Conservation (phyloP, 2,329 filamentous ascomycete genomes). For the Biscogniauxia marginata region DNA sequence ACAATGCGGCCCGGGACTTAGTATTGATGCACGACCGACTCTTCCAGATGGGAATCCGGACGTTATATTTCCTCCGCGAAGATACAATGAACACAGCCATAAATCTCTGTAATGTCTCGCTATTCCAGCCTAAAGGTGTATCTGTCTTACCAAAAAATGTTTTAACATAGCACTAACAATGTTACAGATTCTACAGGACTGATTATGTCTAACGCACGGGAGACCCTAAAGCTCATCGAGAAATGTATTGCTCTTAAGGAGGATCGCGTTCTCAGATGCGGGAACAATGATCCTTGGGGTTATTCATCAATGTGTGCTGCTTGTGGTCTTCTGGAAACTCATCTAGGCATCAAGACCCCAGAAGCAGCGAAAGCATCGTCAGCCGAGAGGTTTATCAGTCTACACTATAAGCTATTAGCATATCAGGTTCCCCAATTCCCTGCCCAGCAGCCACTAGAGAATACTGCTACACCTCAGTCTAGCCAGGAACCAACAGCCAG, state of each 20-base stretch:
- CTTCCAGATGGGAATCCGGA: conserved; percentile 56
- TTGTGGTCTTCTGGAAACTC: conserved; percentile 57
- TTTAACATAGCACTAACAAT: conserved; percentile 11
- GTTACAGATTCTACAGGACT: conserved; percentile 54
- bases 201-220: conserved; percentile 61
- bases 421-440: conserved; percentile 49
- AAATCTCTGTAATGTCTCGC: conserved; percentile 60
- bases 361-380: conserved; percentile 58
- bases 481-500: conserved; percentile 21
- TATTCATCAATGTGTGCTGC: conserved; percentile 64
- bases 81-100: conserved; percentile 59
- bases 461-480: conserved; percentile 20
- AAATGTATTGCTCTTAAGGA: conserved; percentile 61
- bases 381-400: conserved; percentile 57
- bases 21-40: conserved; percentile 62
- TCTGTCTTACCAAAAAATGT: neutral
- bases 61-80: conserved; percentile 59
- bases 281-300: conserved; percentile 64
- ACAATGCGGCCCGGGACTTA: conserved; percentile 60
- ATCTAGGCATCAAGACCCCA: conserved; percentile 55
- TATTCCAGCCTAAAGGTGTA: conserved; percentile 54
- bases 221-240: conserved; percentile 60
- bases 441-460: conserved; percentile 28
- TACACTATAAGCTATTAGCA: conserved; percentile 57
- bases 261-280: conserved; percentile 58